Evolutionary conservation across 2,329 filamentous ascomycete species (phyloP).

Genomic region (Fusarium decemcellulare): DNA sequence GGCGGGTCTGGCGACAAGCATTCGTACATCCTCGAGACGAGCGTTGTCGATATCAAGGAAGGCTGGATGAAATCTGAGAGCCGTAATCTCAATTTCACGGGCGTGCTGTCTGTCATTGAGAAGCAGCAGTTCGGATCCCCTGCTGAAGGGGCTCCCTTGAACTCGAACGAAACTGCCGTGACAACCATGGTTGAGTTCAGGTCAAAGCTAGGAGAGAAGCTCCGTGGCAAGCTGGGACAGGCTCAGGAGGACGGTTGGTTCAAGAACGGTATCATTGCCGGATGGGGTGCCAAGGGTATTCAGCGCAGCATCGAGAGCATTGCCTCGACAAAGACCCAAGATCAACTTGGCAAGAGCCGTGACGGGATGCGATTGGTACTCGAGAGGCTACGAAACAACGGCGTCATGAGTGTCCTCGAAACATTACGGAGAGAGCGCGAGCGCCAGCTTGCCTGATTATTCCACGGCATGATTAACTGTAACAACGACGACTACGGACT

Average conservation of each 20-base stretch:
- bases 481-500: conserved; percentile 44
- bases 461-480: conserved; percentile 36
- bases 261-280: conserved; percentile 63
- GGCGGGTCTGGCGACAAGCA: conserved; percentile 76
- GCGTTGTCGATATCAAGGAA: conserved; percentile 82
- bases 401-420: conserved; percentile 71
- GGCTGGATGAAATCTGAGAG: conserved; percentile 89
- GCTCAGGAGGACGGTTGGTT: conserved; percentile 64
- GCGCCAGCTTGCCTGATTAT: conserved; percentile 46
- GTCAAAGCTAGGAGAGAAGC: conserved; percentile 79
- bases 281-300: conserved; percentile 79
- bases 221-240: conserved; percentile 68
- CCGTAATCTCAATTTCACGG: conserved; percentile 85
- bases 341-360: conserved; percentile 59
- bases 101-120: conserved; percentile 84
- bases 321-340: conserved; percentile 81
- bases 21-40: conserved; percentile 85
- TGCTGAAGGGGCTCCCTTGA: conserved; percentile 41
- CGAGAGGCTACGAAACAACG: conserved; percentile 69
- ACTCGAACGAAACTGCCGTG: conserved; percentile 71
- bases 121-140: conserved; percentile 75
- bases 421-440: conserved; percentile 63
- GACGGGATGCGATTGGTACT: no score
- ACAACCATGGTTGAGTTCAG: conserved; percentile 81
- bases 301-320: conserved; percentile 86